Base-by-base conservation (phyloP, 129 eudicot species). In the Gnaphalium uliginosum region DNA sequence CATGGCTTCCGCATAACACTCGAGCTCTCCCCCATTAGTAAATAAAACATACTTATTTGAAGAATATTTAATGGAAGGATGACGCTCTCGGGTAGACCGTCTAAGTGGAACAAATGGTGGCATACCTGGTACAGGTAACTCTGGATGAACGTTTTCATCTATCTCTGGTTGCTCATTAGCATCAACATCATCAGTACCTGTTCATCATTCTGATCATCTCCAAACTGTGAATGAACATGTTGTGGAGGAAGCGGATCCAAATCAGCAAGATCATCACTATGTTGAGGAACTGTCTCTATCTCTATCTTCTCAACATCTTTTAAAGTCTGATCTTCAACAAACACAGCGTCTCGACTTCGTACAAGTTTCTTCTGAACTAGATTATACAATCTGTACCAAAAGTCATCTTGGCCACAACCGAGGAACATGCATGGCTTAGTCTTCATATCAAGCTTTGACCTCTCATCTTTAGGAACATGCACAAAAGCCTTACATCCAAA, bases 361-460 rank as follows among this genome's bases (percentile, higher is more conserved):
- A n/a, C n/a, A n/a, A n/a, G n/a, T n/a, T n/a, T n/a, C 56, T 79
- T 79, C 18, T 46, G 19, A 2, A 41, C 22, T 14, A 23, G 82
- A 71, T 79, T 78, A 39, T 33, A 71, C 14, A 79, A 48, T 23
- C 1, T 79, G 67, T 79, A 79, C 0, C 73, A 67, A 62, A 71
- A 63, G 9, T 51, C 57, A 14, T 51, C 57, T 51, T 51, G 57
- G 1, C 21, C 19, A 51, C 15, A 51, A 15, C 1, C 57, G 21
- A 51, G 7, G 57, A n/a, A 51, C 57, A 17, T 6, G 15, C n/a
- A 51, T 51, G 57, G 57, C 57, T 51, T 51, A 51, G 5, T 15
- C 57, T 51, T 51, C 57, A 51, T 2, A 51, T 51, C 57, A 13
- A 51, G 5, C 57, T 51, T 51, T 51, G 57, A 33, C 7, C 37